Percentiles rank a stretch among this genome's conserved stretches.
phyloP scores from a whole-genome alignment of 768 basidiomycete genomes.

The Pulveroboletus frians region DNA sequence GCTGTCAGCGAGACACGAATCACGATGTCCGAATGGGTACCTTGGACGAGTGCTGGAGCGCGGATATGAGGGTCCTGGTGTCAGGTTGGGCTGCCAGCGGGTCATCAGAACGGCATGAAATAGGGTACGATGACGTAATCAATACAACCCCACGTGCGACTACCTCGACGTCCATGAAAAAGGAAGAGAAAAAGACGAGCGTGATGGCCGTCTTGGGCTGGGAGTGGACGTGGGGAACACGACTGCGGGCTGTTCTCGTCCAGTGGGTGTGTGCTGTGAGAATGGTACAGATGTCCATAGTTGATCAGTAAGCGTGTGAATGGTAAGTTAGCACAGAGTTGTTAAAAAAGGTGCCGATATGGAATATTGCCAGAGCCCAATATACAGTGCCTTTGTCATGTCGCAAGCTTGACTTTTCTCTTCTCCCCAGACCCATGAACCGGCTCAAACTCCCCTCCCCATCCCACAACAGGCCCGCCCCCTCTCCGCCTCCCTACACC shows the following conservation, averaged over 20 bases:
- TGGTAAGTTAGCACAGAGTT: conserved; percentile 25
- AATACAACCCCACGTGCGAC: conserved; percentile 19
- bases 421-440: conserved; percentile 29
- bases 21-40: conserved; percentile 10
- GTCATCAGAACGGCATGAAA: conserved; percentile 9
- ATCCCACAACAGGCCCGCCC: conserved; percentile 6
- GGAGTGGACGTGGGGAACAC: background rate
- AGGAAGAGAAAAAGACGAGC: background rate
- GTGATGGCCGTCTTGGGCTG: too few relatives aligned
- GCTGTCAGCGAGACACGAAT: conserved; percentile 6
- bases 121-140: conserved; percentile 27
- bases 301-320: conserved; percentile 28
- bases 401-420: conserved; percentile 32
- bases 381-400: conserved; percentile 38
- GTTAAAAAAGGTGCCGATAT: conserved; percentile 36
- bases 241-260: background rate
- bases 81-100: conserved; percentile 17
- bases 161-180: conserved; percentile 6
- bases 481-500: conserved; percentile 8
- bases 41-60: too few relatives aligned
- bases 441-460: conserved; percentile 6
- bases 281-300: background rate
- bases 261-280: background rate
- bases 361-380: conserved; percentile 37
- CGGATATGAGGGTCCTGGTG: too few relatives aligned